Evolutionary conservation across 2,329 filamentous ascomycete species (phyloP), one percentile per base, ranked within the genome.

Genomic region (Trichoderma endophyticum): DNA sequence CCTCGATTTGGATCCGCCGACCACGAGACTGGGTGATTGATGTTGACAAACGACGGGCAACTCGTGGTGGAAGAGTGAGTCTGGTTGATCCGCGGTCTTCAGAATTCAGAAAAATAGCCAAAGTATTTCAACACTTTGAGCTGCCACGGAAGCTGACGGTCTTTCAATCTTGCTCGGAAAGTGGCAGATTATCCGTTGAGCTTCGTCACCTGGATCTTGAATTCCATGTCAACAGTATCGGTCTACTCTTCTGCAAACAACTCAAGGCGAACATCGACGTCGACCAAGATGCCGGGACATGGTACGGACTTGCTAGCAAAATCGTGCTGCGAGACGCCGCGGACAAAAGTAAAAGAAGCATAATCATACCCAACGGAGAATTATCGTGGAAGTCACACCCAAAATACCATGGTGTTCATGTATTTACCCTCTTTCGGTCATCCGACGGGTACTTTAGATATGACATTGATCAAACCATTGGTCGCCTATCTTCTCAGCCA

Each of bases 291-390:
- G 80, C 85, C 0, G 90, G 90, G 0, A 89, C 88, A 0, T 84
- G 87, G 75, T 86, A 92, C 71, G 90, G 91, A 0, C 80, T 92
- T 0, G 71, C 79, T 2, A 90, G 86, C 77, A 91, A 87, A 76
- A 79, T 91, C 3, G 84, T 92, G 0, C 78, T 91, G 15, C 82
- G 84, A 0, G 84, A 86, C n/a, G 67, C 76, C 0, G 71, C 74
- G 0, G 85, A 87, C 56, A 75, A 70, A 0, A 72, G 75, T 0
- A 80, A 83, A 5, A 84, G 85, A 9, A 89, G 84, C 34, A 80
- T 92, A 7, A 80, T 92, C 0, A 81, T 89, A 0, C 86, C 90
- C 0, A 72, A 88, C 0, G 87, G 88, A 0, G 6, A 67, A 0
- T 26, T 84, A 0, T 43, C 6, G 0, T 82, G 77, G 67, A 61